A percentile compares a stretch with the other conserved stretches of the same genome.
Evolutionary conservation across 2,329 filamentous ascomycete genomes (phyloP).

Genomic region (Hypoxylon sp.): DNA sequence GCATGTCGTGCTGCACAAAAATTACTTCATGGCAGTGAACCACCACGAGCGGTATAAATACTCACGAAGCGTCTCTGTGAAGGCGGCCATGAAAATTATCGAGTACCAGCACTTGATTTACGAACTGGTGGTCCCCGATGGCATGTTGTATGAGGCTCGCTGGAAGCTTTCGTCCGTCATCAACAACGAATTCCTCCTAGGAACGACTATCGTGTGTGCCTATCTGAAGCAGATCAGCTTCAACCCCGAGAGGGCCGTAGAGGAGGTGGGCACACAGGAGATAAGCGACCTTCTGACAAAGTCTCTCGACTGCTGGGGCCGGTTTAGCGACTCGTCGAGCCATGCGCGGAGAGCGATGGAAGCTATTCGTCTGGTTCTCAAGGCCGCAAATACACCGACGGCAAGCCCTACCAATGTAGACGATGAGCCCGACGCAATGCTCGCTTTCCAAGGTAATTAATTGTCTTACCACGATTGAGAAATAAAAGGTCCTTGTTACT

Average conservation of each 20-base stretch:
- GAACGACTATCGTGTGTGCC: constrained; percentile 57
- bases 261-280: constrained; percentile 11
- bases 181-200: constrained; percentile 57
- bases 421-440: constrained; percentile 10
- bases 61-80: constrained; percentile 55
- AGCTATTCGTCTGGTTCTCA: constrained; percentile 26
- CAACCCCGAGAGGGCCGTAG: constrained; percentile 8
- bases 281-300: constrained; percentile 21
- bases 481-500: background rate
- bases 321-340: constrained; percentile 26
- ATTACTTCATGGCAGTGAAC: constrained; percentile 52
- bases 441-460: constrained; percentile 27
- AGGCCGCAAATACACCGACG: constrained; percentile 14
- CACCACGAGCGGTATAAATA: constrained; percentile 49
- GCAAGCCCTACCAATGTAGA: constrained; percentile 10
- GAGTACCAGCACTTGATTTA: constrained; percentile 58
- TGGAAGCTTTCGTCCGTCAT: constrained; percentile 56
- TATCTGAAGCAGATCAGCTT: constrained; percentile 47
- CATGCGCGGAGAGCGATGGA: constrained; percentile 34
- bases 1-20: constrained; percentile 61
- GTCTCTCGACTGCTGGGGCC: constrained; percentile 34
- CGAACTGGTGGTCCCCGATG: constrained; percentile 54
- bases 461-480: background rate
- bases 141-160: constrained; percentile 52
- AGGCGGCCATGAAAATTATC: constrained; percentile 57